Conservation (phyloP, 768 basidiomycete species). For the Auriscalpium orientale region DNA sequence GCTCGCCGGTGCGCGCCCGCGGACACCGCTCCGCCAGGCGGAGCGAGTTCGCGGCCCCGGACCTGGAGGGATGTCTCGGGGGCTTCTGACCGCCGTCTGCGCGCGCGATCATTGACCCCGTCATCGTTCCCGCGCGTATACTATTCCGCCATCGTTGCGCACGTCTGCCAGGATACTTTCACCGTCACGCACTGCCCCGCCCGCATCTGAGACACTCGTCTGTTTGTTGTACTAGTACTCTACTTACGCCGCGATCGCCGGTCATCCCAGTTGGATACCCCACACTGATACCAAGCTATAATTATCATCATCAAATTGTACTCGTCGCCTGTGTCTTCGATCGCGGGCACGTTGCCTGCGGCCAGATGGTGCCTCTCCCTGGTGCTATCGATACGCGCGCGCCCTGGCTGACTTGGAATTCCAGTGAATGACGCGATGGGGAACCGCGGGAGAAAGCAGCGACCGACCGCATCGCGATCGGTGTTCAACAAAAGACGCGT, state of each 20-base stretch:
- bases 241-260: neutral
- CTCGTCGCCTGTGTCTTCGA: neutral
- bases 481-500: no score
- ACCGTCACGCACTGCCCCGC: neutral
- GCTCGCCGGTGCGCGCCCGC: neutral
- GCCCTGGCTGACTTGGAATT: no score
- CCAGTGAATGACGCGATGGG: no score
- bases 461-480: no score
- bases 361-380: no score
- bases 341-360: no score
- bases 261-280: neutral
- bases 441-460: no score
- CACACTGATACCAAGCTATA: neutral
- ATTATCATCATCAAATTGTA: neutral
- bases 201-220: no score
- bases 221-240: neutral
- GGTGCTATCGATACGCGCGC: no score
- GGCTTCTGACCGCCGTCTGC: constrained; percentile 15
- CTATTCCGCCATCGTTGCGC: neutral
- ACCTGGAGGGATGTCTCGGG: constrained; percentile 20
- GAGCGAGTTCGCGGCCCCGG: constrained; percentile 12
- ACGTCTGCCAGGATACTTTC: neutral
- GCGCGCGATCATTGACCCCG: neutral
- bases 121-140: neutral
- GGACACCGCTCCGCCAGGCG: neutral